phyloP scores from a whole-genome alignment of 2,329 filamentous ascomycete genomes.

The Colletotrichum tropicicola region DNA sequence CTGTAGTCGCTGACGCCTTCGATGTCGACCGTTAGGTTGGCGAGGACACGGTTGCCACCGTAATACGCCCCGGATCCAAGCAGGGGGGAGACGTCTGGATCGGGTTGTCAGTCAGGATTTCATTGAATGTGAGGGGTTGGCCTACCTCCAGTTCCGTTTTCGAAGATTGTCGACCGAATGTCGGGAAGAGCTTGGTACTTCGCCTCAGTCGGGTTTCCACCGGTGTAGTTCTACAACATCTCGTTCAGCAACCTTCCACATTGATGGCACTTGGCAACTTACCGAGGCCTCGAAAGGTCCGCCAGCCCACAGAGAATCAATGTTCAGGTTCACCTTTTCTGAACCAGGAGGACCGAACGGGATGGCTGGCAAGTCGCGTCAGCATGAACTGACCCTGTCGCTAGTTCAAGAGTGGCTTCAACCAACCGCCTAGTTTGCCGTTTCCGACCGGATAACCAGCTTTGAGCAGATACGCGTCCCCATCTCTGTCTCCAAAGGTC shows the following conservation, averaged over 20 bases:
- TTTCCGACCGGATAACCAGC: conserved; percentile 57
- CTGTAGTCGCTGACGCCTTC: conserved; percentile 38
- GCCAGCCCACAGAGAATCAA: conserved; percentile 59
- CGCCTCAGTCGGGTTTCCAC: conserved; percentile 52
- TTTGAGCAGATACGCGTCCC: conserved; percentile 35
- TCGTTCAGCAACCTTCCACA: neutral
- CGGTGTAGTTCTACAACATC: conserved; percentile 47
- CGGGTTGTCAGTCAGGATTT: too few relatives aligned
- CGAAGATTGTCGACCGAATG: conserved; percentile 56
- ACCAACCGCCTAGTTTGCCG: conserved; percentile 52
- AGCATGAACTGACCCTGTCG: neutral
- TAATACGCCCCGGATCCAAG: conserved; percentile 50
- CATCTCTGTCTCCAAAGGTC: conserved; percentile 6
- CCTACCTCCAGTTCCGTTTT: conserved; percentile 57
- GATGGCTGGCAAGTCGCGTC: conserved; percentile 39
- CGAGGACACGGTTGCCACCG: conserved; percentile 56
- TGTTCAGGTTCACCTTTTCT: conserved; percentile 54
- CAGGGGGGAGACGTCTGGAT: conserved; percentile 44
- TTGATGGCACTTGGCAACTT: conserved; percentile 9
- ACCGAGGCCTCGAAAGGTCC: conserved; percentile 56
- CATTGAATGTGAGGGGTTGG: neutral
- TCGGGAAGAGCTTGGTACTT: conserved; percentile 45
- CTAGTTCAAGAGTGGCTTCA: neutral
- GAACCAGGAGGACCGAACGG: conserved; percentile 51
- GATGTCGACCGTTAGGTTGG: conserved; percentile 53